A percentile compares a stretch with the other conserved stretches of the same genome.
Conservation (phyloP, 2,329 filamentous ascomycete genomes). For the Colletotrichum sp. region DNA sequence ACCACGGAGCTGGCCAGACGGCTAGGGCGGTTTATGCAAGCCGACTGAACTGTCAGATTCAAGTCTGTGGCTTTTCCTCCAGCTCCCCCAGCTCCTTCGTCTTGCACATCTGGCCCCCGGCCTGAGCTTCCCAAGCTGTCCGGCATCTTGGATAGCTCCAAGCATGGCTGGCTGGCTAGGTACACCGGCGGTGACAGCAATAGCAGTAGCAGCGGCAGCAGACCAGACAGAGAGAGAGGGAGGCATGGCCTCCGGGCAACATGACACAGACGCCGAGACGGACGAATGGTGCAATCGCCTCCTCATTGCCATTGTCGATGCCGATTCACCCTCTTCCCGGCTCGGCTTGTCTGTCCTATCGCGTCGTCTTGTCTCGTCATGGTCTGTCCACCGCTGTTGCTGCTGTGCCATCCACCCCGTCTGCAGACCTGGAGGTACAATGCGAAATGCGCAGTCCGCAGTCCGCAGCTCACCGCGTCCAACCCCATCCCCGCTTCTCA, state of each 20-base stretch:
- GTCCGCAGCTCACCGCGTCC: background rate
- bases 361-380: background rate
- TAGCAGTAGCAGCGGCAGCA: background rate
- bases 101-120: background rate
- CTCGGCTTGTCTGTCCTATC: background rate
- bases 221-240: background rate
- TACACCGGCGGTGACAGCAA: background rate
- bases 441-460: background rate
- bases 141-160: slow-evolving; percentile 10
- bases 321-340: background rate
- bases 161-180: background rate
- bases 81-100: background rate
- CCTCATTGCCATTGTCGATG: background rate
- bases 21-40: background rate
- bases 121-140: background rate
- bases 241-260: background rate
- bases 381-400: slow-evolving; percentile 1
- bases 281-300: slow-evolving; percentile 1
- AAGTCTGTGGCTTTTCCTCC: background rate
- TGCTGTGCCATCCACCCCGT: slow-evolving; percentile 9
- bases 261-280: background rate
- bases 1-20: background rate
- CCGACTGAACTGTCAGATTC: background rate
- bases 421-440: background rate
- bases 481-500: slow-evolving; percentile 5